Evolutionary conservation across 192 early-diverging fungal species (phyloP).

Genomic region (Mortierella claussenii): DNA sequence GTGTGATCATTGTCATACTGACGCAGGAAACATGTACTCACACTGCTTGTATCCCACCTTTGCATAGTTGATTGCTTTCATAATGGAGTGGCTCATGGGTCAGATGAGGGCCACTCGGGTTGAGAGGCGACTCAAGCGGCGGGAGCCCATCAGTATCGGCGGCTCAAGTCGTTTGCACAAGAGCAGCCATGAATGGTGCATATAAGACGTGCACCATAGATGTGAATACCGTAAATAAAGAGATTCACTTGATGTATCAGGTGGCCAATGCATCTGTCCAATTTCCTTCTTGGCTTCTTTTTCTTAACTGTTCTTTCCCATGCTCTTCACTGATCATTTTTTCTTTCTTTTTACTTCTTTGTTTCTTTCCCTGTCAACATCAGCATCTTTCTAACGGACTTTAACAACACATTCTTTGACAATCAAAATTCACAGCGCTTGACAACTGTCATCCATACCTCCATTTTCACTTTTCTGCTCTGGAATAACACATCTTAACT

Average conservation of each 20-base stretch:
- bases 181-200: not conserved
- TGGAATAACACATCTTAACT: no score
- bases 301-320: not conserved
- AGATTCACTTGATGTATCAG: no score
- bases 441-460: not conserved
- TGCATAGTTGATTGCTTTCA: constrained; percentile 9
- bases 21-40: no score
- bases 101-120: constrained; percentile 13
- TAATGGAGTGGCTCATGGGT: constrained; percentile 20
- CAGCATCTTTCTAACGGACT: no score
- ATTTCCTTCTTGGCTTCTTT: not conserved
- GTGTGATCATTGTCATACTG: no score
- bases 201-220: no score
- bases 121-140: constrained; percentile 14
- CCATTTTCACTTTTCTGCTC: no score
- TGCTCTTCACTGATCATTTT: not conserved
- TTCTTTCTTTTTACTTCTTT: not conserved
- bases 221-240: no score
- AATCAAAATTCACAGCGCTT: no score
- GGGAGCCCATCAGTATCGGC: constrained; percentile 18
- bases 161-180: not conserved
- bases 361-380: not conserved
- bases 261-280: no score
- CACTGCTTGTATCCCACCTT: no score
- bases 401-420: no score